Evolutionary conservation across 306 rosid species (phyloP), one percentile per base, ranked within the genome.

Genomic region (Vigna hirtella): DNA sequence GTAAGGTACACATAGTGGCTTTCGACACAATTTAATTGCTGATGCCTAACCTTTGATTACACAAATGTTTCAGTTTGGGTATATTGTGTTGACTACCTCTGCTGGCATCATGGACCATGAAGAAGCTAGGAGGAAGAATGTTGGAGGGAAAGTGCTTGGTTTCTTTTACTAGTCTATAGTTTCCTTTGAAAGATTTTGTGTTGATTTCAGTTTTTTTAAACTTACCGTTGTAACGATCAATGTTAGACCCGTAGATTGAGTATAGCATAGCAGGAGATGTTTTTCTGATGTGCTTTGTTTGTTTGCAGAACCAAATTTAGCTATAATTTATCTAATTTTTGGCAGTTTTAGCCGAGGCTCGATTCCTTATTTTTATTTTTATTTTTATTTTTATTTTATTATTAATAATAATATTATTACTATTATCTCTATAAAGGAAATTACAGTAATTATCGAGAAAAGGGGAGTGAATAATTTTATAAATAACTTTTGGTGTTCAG

Each of bases 51-150:
- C 6, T 52, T 51, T 53, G 69, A 12, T 38, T 66, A 6, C 58
- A 13, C 7, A 20, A 66, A 66, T 58, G 32, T 6, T 78, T 83
- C 80, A 83, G 86, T 83, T 83, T 78, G 86, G 86, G 45, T 83
- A 72, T 58, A 83, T 83, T 28, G 86, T 83, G 34, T 66, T 83
- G 80, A 83, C 86, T 38, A 83, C 83, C 77, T 83, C 86, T 34
- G 86, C 86, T 50, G 86, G 86, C 22, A 83, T 83, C 63, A 83
- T 78, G 86, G 86, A 83, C 50, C 86, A 83, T 50, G 86, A 78
- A 73, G 86, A 83, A 77, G 82, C 85, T 3, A 77, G 85, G 79
- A 82, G 82, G 38, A 82, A 82, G 78, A 82, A 82, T 77, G 85
- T 77, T 72, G 85, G 85, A 55, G 82, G 85, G 12, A 82, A 82